Evolutionary conservation across 768 basidiomycete genomes (phyloP), one percentile per base, ranked within the genome.

Genomic region (Chalciporus pseudorubinellus): DNA sequence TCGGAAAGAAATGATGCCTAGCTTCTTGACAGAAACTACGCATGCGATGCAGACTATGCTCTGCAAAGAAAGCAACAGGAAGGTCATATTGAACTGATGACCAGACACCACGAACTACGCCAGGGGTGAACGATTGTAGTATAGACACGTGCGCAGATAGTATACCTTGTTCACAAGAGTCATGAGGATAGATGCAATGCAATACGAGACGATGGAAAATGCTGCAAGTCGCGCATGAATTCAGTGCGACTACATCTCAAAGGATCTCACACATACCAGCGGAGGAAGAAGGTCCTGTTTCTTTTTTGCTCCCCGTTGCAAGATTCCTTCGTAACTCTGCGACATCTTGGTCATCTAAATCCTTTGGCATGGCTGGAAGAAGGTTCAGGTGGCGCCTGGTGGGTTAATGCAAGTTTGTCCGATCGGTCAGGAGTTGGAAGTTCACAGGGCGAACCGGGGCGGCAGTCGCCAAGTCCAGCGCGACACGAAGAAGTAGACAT

Each of bases 151-250:
- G 20, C 19, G 8, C 13, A 11, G 43, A 19, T 24, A 18, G 50
- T 75, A 51, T 55, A 92, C 95, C 79, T 98, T 98, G 76, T 98
- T 98, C 56, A 95, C 83, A 40, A 98, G 79, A 0, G 97, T 99
- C 97, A 99, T 99, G 43, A 95, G 71, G 58, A 98, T 95, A 1
- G 91, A 93, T 1, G 95, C 92, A 13, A 89, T 52, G 65, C 97
- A 98, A 68, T 98, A 98, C 64, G 87, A 89, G 51, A 86, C 55
- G 56, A 98, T 88, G 29, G 97, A 84, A 26, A 88, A 77, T 18
- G 88, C 91, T 92, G 61, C 26, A 46, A 11, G n/a, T 24, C 8
- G 11, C 5, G 10, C 34, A 36, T 29, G 42, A 31, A 1, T 39
- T 20, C 8, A 22, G 12, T 12, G 26, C 9, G 3, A 31, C 19